Evolutionary conservation across 176 grass and related monocot genomes (phyloP), one percentile per base, ranked within the genome.

Genomic region (Carex scoparia): DNA sequence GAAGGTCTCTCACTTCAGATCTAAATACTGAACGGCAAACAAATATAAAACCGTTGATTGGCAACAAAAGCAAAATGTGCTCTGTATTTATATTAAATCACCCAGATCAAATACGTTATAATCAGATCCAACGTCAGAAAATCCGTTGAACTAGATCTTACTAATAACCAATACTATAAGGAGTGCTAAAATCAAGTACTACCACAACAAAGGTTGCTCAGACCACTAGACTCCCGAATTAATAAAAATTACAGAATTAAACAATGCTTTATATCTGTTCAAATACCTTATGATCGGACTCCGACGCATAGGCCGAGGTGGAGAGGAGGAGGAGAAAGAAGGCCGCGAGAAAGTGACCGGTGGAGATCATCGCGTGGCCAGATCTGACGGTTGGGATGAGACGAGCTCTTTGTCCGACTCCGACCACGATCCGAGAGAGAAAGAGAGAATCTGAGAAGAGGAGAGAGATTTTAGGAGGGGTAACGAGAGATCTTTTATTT

Each of bases 211-310:
- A 31, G 27, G 19, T 33, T 78, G 51, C 49, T 16, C 7, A 19
- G 19, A 19, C 38, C 68, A 38, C 31, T 33, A 63, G 5, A 49
- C 18, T 2, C 55, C 44, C 6, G 44, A 65, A 67, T 16, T 55
- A 66, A 65, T 51, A 42, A 67, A 7, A 67, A 14, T 44, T 68
- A 67, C 8, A 65, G 14, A 82, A 82, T 46, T 1, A 28, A 82
- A 27, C 10, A 32, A 82, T 15, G 60, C 11, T 33, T 5, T 49
- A 13, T 31, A 61, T 65, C 8, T 5, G 8, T 63, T 73, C 31
- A 19, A 16, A 72, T 85, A 97, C 94, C 92, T 94, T 97, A 87
- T 97, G 94, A 85, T 94, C 90, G 67, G 88, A 92, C 84, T 97
- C 90, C 48, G 90, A 92, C 15, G 94, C 92, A 82, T 66, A 46